These are phyloP conservation scores for Neoboletus brunneissimus DNA, from an alignment of 768 basidiomycete genomes.

Conservation along the genomic window DNA sequence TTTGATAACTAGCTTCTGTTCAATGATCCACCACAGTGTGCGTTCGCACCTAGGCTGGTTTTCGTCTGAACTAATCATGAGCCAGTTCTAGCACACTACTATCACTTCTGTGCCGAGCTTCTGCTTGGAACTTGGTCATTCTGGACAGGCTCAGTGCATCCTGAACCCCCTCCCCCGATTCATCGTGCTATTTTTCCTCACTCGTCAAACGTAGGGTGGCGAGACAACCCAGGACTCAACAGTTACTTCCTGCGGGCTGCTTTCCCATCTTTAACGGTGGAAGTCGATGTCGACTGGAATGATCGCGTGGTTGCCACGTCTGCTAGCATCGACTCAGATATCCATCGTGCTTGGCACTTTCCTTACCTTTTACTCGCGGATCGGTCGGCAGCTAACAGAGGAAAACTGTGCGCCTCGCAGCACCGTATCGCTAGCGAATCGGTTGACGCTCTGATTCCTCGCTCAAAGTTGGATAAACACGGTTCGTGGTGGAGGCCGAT, in stretches of 20 bases:
- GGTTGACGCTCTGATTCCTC: slow-evolving; percentile 46
- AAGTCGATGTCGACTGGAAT: slow-evolving; percentile 66
- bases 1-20: slow-evolving; percentile 43
- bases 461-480: slow-evolving; percentile 30
- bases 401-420: slow-evolving; percentile 53
- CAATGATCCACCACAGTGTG: slow-evolving; percentile 67
- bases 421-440: slow-evolving; percentile 75
- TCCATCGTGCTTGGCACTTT: slow-evolving; percentile 63
- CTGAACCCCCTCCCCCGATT: slow-evolving; percentile 49
- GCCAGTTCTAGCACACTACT: slow-evolving; percentile 74
- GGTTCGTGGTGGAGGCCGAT: slow-evolving; percentile 82
- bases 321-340: slow-evolving; percentile 15
- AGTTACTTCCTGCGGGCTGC: slow-evolving; percentile 70
- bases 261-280: slow-evolving; percentile 69
- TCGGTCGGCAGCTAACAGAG: slow-evolving; percentile 74
- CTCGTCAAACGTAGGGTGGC: slow-evolving; percentile 57
- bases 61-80: background rate
- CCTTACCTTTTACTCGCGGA: slow-evolving; percentile 68
- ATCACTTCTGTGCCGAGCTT: slow-evolving; percentile 84
- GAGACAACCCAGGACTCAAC: slow-evolving; percentile 78
- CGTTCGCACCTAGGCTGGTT: slow-evolving; percentile 3
- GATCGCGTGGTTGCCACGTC: slow-evolving; percentile 49
- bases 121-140: slow-evolving; percentile 74
- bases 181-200: slow-evolving; percentile 73
- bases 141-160: slow-evolving; percentile 53